phyloP scores from a whole-genome alignment of 371 early-diverging fungal genomes.

The Cokeromyces recurvatus region DNA sequence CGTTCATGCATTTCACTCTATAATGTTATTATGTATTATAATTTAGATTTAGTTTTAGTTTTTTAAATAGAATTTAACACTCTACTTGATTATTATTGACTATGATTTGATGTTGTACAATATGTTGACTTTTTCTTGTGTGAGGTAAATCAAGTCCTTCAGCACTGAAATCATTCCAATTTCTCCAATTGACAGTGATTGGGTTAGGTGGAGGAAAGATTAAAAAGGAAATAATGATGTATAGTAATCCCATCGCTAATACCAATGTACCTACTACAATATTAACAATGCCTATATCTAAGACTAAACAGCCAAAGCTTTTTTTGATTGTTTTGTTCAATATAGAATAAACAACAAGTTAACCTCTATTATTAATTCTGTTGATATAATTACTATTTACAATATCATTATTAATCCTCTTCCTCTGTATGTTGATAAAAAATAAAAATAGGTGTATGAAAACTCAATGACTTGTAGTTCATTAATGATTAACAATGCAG shows the following conservation, averaged over 20 bases:
- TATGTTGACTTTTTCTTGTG: too few species aligned
- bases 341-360: background rate
- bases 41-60: too few species aligned
- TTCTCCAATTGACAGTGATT: constrained; percentile 36
- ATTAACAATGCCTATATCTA: constrained; percentile 25
- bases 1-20: constrained; percentile 19
- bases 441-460: constrained; percentile 25
- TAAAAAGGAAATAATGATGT: constrained; percentile 36
- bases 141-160: constrained; percentile 39
- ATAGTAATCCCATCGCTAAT: constrained; percentile 26
- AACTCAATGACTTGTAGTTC: constrained; percentile 25
- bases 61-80: too few species aligned
- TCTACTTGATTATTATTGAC: too few species aligned
- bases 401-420: constrained; percentile 38
- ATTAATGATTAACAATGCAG: constrained; percentile 28
- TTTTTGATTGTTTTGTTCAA: too few species aligned
- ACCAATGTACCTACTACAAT: constrained; percentile 35
- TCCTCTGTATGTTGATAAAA: constrained; percentile 31
- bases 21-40: too few species aligned
- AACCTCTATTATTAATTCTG: background rate
- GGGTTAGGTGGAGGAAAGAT: constrained; percentile 34
- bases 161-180: constrained; percentile 42
- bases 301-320: constrained; percentile 40
- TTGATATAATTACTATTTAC: constrained; percentile 19
- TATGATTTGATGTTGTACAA: too few species aligned